phyloP scores from a whole-genome alignment of 257 asterid species.

The Dorcoceras hygrometricum region DNA sequence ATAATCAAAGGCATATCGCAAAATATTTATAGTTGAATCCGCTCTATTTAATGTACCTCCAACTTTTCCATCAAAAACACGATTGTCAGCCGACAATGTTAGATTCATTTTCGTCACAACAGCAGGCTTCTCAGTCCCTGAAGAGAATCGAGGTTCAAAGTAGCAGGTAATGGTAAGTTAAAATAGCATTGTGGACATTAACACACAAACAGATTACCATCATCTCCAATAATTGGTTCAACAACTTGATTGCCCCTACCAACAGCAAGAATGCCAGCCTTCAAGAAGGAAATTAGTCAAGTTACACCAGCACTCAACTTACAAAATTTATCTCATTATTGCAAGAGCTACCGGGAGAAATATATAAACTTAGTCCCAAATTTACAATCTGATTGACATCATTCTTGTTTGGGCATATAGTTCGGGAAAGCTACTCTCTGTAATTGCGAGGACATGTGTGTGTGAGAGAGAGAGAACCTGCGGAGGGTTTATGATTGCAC shows the following conservation, averaged over 20 bases:
- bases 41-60: conserved; percentile 56
- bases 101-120: conserved; percentile 77
- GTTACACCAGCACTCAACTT: conserved; percentile 23
- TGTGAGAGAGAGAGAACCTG: conserved; percentile 59
- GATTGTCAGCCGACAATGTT: conserved; percentile 93
- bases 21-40: background rate
- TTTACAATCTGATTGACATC: background rate
- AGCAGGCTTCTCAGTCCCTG: conserved; percentile 83
- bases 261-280: conserved; percentile 99
- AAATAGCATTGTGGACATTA: conserved; percentile 19
- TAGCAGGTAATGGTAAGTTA: conserved; percentile 1
- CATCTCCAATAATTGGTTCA: conserved; percentile 72
- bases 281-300: conserved; percentile 32
- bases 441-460: background rate
- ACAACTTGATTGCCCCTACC: conserved; percentile 96
- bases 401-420: background rate
- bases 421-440: background rate
- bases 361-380: background rate
- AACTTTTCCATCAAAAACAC: conserved; percentile 92
- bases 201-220: conserved; percentile 47
- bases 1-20: conserved; percentile 1
- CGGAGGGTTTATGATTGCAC: conserved; percentile 98
- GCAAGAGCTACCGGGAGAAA: background rate
- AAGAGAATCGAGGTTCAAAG: conserved; percentile 23
- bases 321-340: background rate